A percentile compares a stretch with the other conserved stretches of the same genome.
Conservation (phyloP, 2,329 filamentous ascomycete genomes). For the Trichoderma breve region DNA sequence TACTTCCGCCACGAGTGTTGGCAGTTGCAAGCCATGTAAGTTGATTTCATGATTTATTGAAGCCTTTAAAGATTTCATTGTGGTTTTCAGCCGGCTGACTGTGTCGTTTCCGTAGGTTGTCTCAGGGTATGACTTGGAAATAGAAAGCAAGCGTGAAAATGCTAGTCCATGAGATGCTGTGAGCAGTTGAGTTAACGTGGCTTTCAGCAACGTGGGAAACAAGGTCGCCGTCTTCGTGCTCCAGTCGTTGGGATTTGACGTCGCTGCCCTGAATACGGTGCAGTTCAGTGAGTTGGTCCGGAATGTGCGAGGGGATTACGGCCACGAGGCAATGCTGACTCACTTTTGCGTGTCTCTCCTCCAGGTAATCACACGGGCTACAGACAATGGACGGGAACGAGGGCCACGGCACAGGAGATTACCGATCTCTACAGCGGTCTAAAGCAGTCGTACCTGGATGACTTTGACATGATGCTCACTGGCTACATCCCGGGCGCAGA, state of each 20-base stretch:
- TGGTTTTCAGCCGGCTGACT: background rate
- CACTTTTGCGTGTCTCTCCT: background rate
- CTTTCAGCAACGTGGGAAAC: conserved; percentile 85
- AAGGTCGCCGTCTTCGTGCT: conserved; percentile 95
- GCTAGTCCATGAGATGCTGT: background rate
- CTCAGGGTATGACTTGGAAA: conserved; percentile 36
- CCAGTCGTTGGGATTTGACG: conserved; percentile 90
- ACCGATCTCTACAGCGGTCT: conserved; percentile 80
- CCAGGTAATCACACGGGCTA: conserved; percentile 95
- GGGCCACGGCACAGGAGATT: conserved; percentile 78
- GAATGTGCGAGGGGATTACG: background rate
- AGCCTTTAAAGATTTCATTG: background rate
- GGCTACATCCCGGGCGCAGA: conserved; percentile 90
- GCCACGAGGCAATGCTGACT: background rate
- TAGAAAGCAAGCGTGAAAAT: conserved; percentile 10
- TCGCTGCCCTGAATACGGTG: conserved; percentile 91
- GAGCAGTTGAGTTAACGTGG: conserved; percentile 21
- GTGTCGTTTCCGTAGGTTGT: conserved; percentile 37
- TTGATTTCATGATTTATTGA: conserved; percentile 14
- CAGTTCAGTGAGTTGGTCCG: conserved; percentile 75
- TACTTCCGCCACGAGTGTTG: conserved; percentile 67
- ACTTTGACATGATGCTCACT: conserved; percentile 92
- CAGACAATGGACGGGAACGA: conserved; percentile 80
- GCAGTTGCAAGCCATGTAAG: conserved; percentile 94
- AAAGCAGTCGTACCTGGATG: conserved; percentile 76